Base-by-base conservation (phyloP, 176 grass and related monocot species). In the Musa itinerans region DNA sequence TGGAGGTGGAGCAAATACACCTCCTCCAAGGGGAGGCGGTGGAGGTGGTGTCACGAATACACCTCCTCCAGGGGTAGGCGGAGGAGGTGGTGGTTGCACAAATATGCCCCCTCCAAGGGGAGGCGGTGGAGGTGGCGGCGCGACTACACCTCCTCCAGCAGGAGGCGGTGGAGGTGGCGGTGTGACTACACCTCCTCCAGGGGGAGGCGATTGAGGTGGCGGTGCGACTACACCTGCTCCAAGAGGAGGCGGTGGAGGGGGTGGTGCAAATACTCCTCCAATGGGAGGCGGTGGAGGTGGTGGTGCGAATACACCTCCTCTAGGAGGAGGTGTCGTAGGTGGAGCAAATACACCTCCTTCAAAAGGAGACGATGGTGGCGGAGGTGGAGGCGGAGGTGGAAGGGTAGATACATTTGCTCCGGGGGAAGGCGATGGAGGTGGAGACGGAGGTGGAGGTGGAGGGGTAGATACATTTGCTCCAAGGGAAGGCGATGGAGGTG, bases 131-230 rank as follows among this genome's bases (percentile, higher is more conserved):
- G 59, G 56, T 7, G 76, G 63, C 11, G 76, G 9, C 11, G 74
- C 66, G 1, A 10, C 6, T 29, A 78, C 86, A 81, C 84, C 78
- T 62, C 73, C 86, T 86, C 81, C 78, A 69, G 81, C 82, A 69
- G 89, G 74, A 11, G 80, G 89, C 10, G 93, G 90, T 1, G 84
- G 87, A 19, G 68, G 55, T 20, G 89, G 86, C 0, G 75, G 78
- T 25, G 65, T 67, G 20, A 80, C 68, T 68, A 72, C 84, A 66
- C 76, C 65, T 15, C 64, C 67, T 78, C 53, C 72, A 16, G 72
- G 56, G 54, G 83, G 81, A 59, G 86, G 81, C 43, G 82, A 81
- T 17, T 82, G 84, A 50, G 82, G 80, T 2, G 77, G 86, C 4
- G 34, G 4, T 6, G 4, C 34, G 4, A 6, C 4, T 43, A 43